phyloP scores from a whole-genome alignment of 805 yeast genomes.

The Ogataea haglerorum region DNA sequence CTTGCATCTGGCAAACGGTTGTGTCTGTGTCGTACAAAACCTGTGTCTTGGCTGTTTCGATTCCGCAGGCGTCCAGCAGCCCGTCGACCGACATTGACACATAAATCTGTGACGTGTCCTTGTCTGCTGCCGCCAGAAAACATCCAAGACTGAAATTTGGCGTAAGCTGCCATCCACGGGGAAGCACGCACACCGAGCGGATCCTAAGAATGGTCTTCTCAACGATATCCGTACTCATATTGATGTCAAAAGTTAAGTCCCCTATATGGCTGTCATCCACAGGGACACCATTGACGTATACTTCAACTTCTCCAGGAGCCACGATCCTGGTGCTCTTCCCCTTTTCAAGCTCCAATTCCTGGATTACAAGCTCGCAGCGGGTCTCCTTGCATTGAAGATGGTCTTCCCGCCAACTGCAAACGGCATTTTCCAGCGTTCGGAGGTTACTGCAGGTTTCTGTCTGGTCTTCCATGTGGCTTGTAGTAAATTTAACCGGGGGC shows the following conservation, averaged over 20 bases:
- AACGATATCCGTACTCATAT: constrained; percentile 1
- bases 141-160: constrained; percentile 11
- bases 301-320: constrained; percentile 1
- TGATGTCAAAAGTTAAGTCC: constrained; percentile 8
- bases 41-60: constrained; percentile 8
- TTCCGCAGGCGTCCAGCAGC: constrained; percentile 10
- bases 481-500: not conserved
- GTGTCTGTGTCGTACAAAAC: constrained; percentile 15
- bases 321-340: constrained; percentile 5
- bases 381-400: constrained; percentile 4
- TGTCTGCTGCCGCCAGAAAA: constrained; percentile 10
- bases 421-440: constrained; percentile 10
- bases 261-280: constrained; percentile 7
- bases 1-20: constrained; percentile 1
- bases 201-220: constrained; percentile 8
- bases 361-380: constrained; percentile 5
- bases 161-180: constrained; percentile 11
- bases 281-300: constrained; percentile 2
- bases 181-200: constrained; percentile 7
- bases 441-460: constrained; percentile 9
- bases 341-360: constrained; percentile 8
- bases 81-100: constrained; percentile 15
- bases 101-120: constrained; percentile 10
- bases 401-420: constrained; percentile 11
- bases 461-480: constrained; percentile 1